Evolutionary conservation across 2,329 filamentous ascomycete species (phyloP).

Genomic region (Diaporthe amygdali): DNA sequence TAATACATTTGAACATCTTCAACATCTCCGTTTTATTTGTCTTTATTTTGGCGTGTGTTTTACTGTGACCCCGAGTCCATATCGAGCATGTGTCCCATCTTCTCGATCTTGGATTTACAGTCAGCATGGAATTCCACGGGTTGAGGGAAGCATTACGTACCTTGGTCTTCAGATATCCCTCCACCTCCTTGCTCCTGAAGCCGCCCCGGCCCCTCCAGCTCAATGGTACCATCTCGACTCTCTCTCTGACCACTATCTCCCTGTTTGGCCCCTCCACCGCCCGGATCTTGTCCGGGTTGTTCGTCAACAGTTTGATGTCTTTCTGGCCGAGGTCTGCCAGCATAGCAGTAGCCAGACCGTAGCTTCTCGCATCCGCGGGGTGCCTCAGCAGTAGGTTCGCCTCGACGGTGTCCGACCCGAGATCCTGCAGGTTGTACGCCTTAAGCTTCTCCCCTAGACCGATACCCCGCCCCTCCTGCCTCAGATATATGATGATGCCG

Average conservation of each 20-base stretch:
- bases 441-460: slow-evolving; percentile 95
- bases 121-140: not conserved
- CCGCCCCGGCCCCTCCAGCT: slow-evolving; percentile 89
- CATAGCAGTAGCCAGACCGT: slow-evolving; percentile 96
- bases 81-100: slow-evolving; percentile 83
- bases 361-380: slow-evolving; percentile 92
- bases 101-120: slow-evolving; percentile 67
- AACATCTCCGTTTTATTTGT: not conserved
- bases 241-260: slow-evolving; percentile 85
- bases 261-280: slow-evolving; percentile 91
- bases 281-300: slow-evolving; percentile 96
- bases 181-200: slow-evolving; percentile 85
- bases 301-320: slow-evolving; percentile 85
- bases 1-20: not conserved
- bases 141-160: slow-evolving; percentile 51
- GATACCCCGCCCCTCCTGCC: slow-evolving; percentile 95
- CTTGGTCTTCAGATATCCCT: slow-evolving; percentile 95
- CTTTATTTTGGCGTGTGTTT: not conserved
- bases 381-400: slow-evolving; percentile 90
- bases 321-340: slow-evolving; percentile 81
- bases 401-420: slow-evolving; percentile 97
- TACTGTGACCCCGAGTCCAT: slow-evolving; percentile 44
- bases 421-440: slow-evolving; percentile 95
- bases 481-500: slow-evolving; percentile 93
- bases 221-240: slow-evolving; percentile 93